Evolutionary conservation across 2,329 filamentous ascomycete genomes (phyloP), one percentile per base, ranked within the genome.

Genomic region (Calonectria crousiana): DNA sequence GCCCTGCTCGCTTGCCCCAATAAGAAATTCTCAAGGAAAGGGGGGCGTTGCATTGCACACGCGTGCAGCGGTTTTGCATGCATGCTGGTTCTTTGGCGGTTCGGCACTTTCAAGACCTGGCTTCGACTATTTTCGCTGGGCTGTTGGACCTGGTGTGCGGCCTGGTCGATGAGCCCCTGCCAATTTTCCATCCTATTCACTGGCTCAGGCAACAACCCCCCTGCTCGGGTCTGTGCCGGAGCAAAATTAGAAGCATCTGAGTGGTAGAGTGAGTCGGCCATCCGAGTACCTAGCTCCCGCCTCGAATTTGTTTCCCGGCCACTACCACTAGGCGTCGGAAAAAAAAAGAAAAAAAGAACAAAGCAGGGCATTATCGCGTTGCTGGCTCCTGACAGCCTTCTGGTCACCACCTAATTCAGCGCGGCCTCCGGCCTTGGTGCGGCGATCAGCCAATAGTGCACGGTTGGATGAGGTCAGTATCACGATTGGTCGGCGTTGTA

Each of bases 211-310:
- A 60, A 53, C 60, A 52, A n/a, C 38, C 71, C 71, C 30, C 71
- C 71, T 64, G 68, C 32, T 44, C 41, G 20, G 47, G 32, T 44
- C 60, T 73, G 71, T 62, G 53, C 70, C 44, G 64, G 44, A 26
- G 70, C 70, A 72, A 72, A 68, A 53, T 72, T 72, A 69, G 70
- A 73, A 73, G 66, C 58, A 51, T 52, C 26, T 56, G 60, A 70
- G 71, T 66, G 51, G 67, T 36, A 67, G 49, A 36, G 32, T 41
- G 23, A 52, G 52, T 52, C 52, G 58, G 41, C 60, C 60, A 34
- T 62, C 28, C 16, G 20, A 32, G n/a, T 67, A 65, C 52, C n/a
- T 69, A 65, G 62, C 26, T 69, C 66, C 70, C 71, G 71, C 52
- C 67, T 73, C 51, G 52, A 53, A 41, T 36, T 73, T 73, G n/a